Evolutionary conservation across 2,329 filamentous ascomycete species (phyloP), one percentile per base, ranked within the genome.

Genomic region (Ophiocordyceps camponoti-floridani): DNA sequence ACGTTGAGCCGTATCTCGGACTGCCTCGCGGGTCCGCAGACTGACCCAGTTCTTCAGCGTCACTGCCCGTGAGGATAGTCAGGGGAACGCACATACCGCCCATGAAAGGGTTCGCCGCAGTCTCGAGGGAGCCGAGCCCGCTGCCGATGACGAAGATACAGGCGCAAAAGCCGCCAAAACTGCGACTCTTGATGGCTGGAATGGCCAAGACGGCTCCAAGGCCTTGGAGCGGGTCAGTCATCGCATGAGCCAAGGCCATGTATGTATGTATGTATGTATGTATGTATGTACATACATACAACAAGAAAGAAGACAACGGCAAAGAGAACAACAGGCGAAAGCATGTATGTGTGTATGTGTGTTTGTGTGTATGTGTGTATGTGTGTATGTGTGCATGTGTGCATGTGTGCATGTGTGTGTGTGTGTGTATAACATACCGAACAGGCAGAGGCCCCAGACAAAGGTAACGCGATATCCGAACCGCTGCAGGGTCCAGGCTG

Each of bases 1-100:
- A 86, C 64, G 61, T 87, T 83, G 64, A 88, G 77, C 50, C 83
- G 76, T 49, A 86, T 62, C 54, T 84, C 82, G 6, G 81, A 76
- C 58, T 79, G 84, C 50, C 73, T 71, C 7, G 82, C 79, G 3
- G 82, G 83, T 42, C 67, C 67, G 50, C 67, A 70, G 19, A 70
- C n/a, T n/a, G n/a, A n/a, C n/a, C n/a, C n/a, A n/a, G n/a, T n/a
- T n/a, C n/a, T n/a, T n/a, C n/a, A n/a, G n/a, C n/a, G n/a, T n/a
- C n/a, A n/a, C n/a, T n/a, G n/a, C n/a, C n/a, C n/a, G n/a, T n/a
- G n/a, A n/a, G n/a, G n/a, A n/a, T n/a, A n/a, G n/a, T n/a, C n/a
- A n/a, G n/a, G n/a, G n/a, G n/a, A n/a, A n/a, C n/a, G n/a, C n/a
- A n/a, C n/a, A n/a, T n/a, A n/a, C n/a, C 54, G 35, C 78, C 75